A percentile compares a stretch with the other conserved stretches of the same genome.
Conservation (phyloP, 2,329 filamentous ascomycete species). For the Neofusicoccum kwambonambiense region DNA sequence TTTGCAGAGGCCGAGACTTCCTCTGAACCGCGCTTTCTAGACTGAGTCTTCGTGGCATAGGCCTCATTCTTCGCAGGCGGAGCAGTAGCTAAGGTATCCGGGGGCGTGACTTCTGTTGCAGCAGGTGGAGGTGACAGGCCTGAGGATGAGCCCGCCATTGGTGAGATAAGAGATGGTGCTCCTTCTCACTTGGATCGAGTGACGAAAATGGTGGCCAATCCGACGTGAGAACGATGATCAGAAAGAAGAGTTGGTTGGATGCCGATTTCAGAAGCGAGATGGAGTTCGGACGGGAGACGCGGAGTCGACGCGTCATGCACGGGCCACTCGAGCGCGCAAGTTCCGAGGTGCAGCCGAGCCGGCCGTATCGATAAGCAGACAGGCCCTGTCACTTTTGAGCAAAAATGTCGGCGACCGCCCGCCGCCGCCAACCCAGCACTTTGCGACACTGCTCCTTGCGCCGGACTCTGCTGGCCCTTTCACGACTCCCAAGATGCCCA, state of each 20-base stretch:
- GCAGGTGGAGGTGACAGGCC: background rate
- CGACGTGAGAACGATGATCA: background rate
- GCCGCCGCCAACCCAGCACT: background rate
- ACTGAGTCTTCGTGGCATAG: background rate
- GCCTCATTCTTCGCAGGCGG: background rate
- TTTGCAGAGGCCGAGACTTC: background rate
- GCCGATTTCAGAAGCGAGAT: conserved; percentile 1
- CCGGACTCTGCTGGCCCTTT: background rate
- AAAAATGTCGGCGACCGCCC: background rate
- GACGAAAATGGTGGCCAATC: background rate
- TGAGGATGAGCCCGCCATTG: conserved; percentile 6
- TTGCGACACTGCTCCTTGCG: conserved; percentile 9
- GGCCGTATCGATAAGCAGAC: conserved; percentile 10
- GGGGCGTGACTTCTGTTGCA: background rate
- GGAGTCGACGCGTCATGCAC: conserved; percentile 7
- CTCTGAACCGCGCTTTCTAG: background rate
- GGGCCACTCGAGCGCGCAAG: background rate
- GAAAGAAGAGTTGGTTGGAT: background rate
- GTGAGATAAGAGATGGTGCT: background rate
- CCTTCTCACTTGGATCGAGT: too few species aligned
- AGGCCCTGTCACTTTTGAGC: background rate
- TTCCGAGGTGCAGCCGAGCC: background rate
- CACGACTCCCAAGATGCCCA: conserved; percentile 42
- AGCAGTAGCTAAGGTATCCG: background rate
- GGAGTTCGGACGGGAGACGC: conserved; percentile 2